These are phyloP conservation scores for Aurinia saxatilis DNA, from an alignment of 345 rosid genomes.

Conservation along the genomic window DNA sequence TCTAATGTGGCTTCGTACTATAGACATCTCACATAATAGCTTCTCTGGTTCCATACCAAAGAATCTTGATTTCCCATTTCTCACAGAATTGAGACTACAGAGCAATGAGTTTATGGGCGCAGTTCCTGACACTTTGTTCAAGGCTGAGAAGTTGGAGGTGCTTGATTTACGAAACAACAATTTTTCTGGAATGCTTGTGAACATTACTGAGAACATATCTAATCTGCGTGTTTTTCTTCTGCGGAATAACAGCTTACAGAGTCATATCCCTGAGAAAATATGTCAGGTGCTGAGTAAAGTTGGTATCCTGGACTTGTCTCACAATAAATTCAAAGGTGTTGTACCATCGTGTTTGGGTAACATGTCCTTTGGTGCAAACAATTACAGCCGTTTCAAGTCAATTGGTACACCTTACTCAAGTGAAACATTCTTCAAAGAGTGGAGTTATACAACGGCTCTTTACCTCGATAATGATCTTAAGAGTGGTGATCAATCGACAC, in stretches of 20 bases:
- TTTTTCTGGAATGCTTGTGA: constrained; percentile 40
- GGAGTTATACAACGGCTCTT: no score
- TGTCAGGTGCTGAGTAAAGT: constrained; percentile 15
- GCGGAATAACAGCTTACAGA: constrained; percentile 44
- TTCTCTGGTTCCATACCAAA: constrained; percentile 55
- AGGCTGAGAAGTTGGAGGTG: constrained; percentile 36
- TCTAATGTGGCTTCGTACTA: constrained; percentile 35
- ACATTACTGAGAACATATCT: constrained; percentile 44
- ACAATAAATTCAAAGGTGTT: constrained; percentile 7
- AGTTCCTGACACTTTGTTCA: constrained; percentile 33
- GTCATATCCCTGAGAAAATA: constrained; percentile 33
- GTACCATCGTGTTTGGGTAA: constrained; percentile 16
- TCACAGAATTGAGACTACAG: constrained; percentile 3
- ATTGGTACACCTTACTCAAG: no score
- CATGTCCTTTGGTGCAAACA: constrained; percentile 13
- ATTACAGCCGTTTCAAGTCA: no score
- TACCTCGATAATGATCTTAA: no score
- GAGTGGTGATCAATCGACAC: no score
- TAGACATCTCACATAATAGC: constrained; percentile 50
- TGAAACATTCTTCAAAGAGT: background rate
- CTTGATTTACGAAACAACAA: constrained; percentile 52
- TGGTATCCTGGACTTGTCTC: constrained; percentile 18
- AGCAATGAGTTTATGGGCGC: constrained; percentile 37
- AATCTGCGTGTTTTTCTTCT: constrained; percentile 53
- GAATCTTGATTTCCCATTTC: constrained; percentile 38